Evolutionary conservation across 2,329 filamentous ascomycete species (phyloP), one percentile per base, ranked within the genome.

Genomic region (Lasiodiplodia theobromae): DNA sequence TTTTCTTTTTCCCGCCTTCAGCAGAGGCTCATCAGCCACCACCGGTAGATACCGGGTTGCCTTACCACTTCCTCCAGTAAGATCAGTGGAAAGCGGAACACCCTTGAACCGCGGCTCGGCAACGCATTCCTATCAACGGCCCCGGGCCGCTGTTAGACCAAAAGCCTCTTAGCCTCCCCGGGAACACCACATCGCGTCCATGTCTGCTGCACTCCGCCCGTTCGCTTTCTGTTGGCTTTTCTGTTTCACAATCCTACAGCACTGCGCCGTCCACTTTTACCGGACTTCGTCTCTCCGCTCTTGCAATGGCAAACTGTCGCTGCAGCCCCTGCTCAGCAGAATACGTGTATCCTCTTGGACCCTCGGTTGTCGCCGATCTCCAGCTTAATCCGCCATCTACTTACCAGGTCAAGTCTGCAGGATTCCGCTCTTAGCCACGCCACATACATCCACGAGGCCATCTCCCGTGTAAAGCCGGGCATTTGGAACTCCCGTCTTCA

Each of bases 81-180:
- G 5, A 63, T 63, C 40, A 31, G 44, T 21, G 31, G n/a, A 21
- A 18, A 18, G 44, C 12, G n/a, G 31, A 40, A 18, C 23, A 34
- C 28, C 47, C 60, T 25, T 25, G 60, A 34, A 16, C 28, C 47
- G 21, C 60, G 47, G 60, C 60, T 64, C 60, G 60, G 60, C 47
- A 64, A 64, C 25, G 60, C 60, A 64, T 21, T 49, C 60, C 60
- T 63, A 63, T 52, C 44, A 34, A 64, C 60, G 60, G 60, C 31
- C 52, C n/a, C 60, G 60, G 60, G n/a, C 60, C 60, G 60, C 60
- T 38, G 18, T 52, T 34, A 62, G 23, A 47, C 44, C 60, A 64
- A 10, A 64, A 37, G 34, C 44, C 44, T 51, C 21, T n/a, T 31
- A 47, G 37, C 16, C 60, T 52, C 18, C 23, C 47, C 31, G 47